Conservation (phyloP, 1,284 basidiomycete species). For the Ustilago trichophora region DNA sequence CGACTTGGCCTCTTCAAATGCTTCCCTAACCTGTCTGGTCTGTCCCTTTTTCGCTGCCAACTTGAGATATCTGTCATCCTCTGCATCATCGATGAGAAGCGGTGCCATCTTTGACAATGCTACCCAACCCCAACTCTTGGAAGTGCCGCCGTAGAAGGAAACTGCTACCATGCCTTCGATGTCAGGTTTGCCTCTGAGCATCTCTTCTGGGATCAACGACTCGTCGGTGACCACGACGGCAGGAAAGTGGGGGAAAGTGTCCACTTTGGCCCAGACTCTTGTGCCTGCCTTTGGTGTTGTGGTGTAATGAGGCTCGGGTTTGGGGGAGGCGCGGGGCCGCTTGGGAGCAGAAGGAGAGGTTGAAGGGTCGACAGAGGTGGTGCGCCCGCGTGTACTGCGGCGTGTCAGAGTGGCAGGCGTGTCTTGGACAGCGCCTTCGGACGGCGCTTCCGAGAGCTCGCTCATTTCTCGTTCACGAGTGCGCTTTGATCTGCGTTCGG, state of each 20-base stretch:
- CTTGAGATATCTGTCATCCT: slow-evolving; percentile 24
- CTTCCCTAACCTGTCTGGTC: slow-evolving; percentile 20
- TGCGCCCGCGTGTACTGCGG: slow-evolving; percentile 17
- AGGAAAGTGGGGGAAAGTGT: slow-evolving; percentile 28
- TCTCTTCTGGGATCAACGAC: not conserved
- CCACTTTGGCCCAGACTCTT: slow-evolving; percentile 44
- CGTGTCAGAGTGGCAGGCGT: slow-evolving; percentile 1
- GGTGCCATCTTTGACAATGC: slow-evolving; percentile 3
- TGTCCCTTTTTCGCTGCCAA: slow-evolving; percentile 13
- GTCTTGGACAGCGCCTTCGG: not conserved
- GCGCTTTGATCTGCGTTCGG: slow-evolving; percentile 10
- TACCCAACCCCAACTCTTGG: slow-evolving; percentile 24
- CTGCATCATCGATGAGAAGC: slow-evolving; percentile 5
- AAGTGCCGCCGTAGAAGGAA: slow-evolving; percentile 23
- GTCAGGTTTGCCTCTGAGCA: not conserved
- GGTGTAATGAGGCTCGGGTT: not conserved
- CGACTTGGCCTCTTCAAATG: slow-evolving; percentile 30
- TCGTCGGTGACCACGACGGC: slow-evolving; percentile 13
- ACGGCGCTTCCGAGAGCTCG: not conserved
- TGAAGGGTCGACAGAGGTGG: slow-evolving; percentile 3
- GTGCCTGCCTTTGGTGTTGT: slow-evolving; percentile 14
- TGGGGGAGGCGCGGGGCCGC: not conserved
- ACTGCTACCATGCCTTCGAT: slow-evolving; percentile 11
- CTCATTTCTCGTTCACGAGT: slow-evolving; percentile 7
- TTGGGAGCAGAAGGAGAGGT: slow-evolving; percentile 9